Evolutionary conservation across 352 stramenopile genomes (phyloP).

Genomic region (Pythium insidiosum): DNA sequence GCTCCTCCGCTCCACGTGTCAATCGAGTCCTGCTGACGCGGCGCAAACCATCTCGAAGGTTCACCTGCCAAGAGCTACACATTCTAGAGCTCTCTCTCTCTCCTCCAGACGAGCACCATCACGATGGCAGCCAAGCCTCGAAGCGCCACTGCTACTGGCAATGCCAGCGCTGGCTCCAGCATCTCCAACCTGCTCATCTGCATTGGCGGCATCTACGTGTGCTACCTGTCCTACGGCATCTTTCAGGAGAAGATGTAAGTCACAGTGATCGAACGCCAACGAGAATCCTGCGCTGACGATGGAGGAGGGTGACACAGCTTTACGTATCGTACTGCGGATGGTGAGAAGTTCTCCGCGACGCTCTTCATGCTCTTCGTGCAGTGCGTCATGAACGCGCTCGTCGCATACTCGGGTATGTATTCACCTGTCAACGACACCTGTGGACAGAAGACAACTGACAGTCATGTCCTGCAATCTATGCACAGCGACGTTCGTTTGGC

Average conservation of each 20-base stretch:
- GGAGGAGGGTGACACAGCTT: constrained; percentile 49
- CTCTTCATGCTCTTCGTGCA: constrained; percentile 92
- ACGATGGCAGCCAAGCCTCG: constrained; percentile 12
- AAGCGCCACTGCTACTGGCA: too few relatives aligned
- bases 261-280: background rate
- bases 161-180: constrained; percentile 49
- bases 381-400: constrained; percentile 84
- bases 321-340: constrained; percentile 73
- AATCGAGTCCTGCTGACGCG: too few relatives aligned
- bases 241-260: constrained; percentile 92
- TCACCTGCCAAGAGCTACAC: too few relatives aligned
- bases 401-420: constrained; percentile 59
- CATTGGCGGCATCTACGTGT: constrained; percentile 88
- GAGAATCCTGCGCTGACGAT: background rate
- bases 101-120: background rate
- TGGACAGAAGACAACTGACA: too few relatives aligned
- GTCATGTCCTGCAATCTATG: too few relatives aligned
- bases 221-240: constrained; percentile 90
- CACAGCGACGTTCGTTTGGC: constrained; percentile 77
- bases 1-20: too few relatives aligned
- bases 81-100: too few relatives aligned
- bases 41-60: too few relatives aligned
- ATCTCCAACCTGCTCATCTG: constrained; percentile 79
- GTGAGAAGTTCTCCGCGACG: constrained; percentile 87
- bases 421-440: too few relatives aligned